These are phyloP conservation scores for Cryphonectria parasitica DNA, from an alignment of 2,329 filamentous ascomycete genomes.

Conservation along the genomic window DNA sequence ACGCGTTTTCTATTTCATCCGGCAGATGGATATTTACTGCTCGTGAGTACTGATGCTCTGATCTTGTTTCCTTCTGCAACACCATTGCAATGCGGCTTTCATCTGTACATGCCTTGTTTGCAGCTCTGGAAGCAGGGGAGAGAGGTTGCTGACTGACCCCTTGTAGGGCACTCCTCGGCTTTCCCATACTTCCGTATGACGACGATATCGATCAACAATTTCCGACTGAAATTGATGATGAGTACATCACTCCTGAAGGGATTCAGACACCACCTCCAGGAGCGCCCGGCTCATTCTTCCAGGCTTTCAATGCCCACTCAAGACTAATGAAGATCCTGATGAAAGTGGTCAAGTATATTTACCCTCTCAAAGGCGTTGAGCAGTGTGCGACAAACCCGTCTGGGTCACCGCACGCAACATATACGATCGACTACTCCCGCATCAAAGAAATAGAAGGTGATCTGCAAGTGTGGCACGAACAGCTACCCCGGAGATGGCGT, in stretches of 20 bases:
- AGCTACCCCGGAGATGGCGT: conserved; percentile 74
- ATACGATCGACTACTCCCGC: conserved; percentile 64
- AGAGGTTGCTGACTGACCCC: not conserved
- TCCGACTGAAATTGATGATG: conserved; percentile 68
- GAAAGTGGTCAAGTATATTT: conserved; percentile 68
- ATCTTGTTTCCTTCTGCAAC: not conserved
- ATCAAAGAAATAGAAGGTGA: conserved; percentile 69
- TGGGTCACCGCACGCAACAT: conserved; percentile 54
- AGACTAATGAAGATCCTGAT: conserved; percentile 65
- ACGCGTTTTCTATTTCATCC: conserved; percentile 69
- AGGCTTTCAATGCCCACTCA: conserved; percentile 69
- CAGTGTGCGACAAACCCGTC: conserved; percentile 43
- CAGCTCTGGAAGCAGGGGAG: not conserved
- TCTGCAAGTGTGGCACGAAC: conserved; percentile 65
- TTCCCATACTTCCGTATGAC: conserved; percentile 64
- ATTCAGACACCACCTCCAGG: conserved; percentile 60
- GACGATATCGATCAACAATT: conserved; percentile 71
- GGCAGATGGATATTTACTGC: conserved; percentile 73
- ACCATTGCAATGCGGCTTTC: too few species aligned
- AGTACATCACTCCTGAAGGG: conserved; percentile 64
- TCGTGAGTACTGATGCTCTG: conserved; percentile 40
- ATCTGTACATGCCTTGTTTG: too few species aligned
- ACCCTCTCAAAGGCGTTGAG: conserved; percentile 63
- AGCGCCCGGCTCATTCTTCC: conserved; percentile 58
- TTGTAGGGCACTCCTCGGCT: conserved; percentile 60